A percentile compares a stretch with the other conserved stretches of the same genome.
Evolutionary conservation across 805 yeast genomes (phyloP).

Genomic region (Saturnispora diversa): DNA sequence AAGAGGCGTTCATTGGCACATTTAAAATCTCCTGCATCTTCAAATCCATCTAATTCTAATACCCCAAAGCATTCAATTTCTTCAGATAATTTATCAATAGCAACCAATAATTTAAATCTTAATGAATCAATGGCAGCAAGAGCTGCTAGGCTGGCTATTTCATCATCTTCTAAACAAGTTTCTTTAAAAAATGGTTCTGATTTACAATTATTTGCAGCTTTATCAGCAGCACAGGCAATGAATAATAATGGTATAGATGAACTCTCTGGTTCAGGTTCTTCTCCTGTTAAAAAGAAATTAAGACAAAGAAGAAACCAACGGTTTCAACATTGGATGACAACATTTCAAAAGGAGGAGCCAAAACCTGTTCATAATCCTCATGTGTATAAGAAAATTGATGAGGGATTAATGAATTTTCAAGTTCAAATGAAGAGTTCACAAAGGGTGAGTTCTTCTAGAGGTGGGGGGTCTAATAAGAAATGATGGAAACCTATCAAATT

Average conservation of each 20-base stretch:
- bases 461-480: too few relatives aligned
- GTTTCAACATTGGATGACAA: constrained; percentile 26
- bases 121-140: constrained; percentile 4
- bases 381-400: constrained; percentile 24
- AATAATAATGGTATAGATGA: neutral
- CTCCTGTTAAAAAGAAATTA: neutral
- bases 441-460: too few relatives aligned
- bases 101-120: too few relatives aligned
- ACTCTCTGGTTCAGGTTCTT: neutral
- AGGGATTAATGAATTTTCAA: constrained; percentile 30
- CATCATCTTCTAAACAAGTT: neutral
- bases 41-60: too few relatives aligned
- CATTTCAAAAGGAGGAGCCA: constrained; percentile 26
- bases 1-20: too few relatives aligned
- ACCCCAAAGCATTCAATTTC: too few relatives aligned
- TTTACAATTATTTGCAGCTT: constrained; percentile 1
- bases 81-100: too few relatives aligned
- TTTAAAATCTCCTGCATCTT: too few relatives aligned
- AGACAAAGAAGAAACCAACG: neutral
- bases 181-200: too few relatives aligned
- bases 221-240: constrained; percentile 8
- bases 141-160: too few relatives aligned
- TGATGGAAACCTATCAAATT: too few relatives aligned
- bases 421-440: constrained; percentile 15
- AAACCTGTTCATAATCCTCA: constrained; percentile 23